Evolutionary conservation across 768 basidiomycete species (phyloP), one percentile per base, ranked within the genome.

Genomic region (Mycena filopes): DNA sequence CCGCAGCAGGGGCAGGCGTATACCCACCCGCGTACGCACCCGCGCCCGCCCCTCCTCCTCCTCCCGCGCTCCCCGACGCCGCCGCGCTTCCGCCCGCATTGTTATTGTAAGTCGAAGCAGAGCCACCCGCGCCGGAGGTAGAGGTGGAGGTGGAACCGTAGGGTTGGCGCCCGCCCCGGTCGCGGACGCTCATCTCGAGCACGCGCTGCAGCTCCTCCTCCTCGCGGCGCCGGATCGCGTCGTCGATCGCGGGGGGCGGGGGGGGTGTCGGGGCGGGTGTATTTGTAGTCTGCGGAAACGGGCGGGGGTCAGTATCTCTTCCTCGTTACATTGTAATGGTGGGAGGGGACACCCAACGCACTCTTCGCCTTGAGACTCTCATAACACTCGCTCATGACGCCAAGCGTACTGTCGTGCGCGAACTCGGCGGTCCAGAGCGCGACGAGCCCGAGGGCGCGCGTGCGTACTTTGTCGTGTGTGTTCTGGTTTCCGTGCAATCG

Each of bases 171-270:
- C 95, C 96, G 13, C 96, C 96, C 67, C 90, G 92, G 74, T 98
- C 96, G 58, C 90, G 89, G 80, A 95, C 90, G n/a, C 92, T 94
- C 80, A 98, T 89, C 73, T 97, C 96, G 28, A 99, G 82, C 0
- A 91, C 97, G 6, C 95, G 88, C 72, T 95, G 93, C 2, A 99
- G 88, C 70, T 99, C 97, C 72, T 97, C 97, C 72, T 98, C 97
- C 74, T 99, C 97, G 63, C 87, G 86, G 15, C 94, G 83, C 15
- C 93, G 86, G 45, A 88, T 86, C 15, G 93, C 94, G 65, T 95
- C 94, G 66, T 94, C 93, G 16, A 89, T 87, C 0, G 86, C 74
- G 1, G 87, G 90, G 0, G 93, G 92, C 4, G 87, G 83, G 18
- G n/a, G 88, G 81, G 71, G 94, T 91, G 29, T 83, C 74, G 2